phyloP scores from a whole-genome alignment of 257 asterid species.

The Scutellaria galericulata region DNA sequence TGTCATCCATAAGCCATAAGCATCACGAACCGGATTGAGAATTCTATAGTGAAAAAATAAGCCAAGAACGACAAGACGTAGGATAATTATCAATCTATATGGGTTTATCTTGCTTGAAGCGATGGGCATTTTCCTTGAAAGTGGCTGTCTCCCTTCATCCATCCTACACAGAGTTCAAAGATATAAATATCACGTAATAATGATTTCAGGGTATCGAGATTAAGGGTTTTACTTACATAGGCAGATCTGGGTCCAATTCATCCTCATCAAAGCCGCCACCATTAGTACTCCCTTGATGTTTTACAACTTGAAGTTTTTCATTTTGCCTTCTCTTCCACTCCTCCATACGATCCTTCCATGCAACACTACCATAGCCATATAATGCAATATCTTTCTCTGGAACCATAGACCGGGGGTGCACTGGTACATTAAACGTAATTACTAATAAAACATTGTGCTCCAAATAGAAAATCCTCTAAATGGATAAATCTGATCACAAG shows the following conservation, averaged over 20 bases:
- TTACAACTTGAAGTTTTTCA: conserved; percentile 67
- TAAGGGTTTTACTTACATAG: conserved; percentile 53
- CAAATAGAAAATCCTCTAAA: background rate
- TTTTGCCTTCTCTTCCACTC: conserved; percentile 82
- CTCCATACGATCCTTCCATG: conserved; percentile 95
- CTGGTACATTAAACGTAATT: conserved; percentile 42
- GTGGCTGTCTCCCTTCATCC: conserved; percentile 97
- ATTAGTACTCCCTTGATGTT: conserved; percentile 55
- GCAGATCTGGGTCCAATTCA: conserved; percentile 63
- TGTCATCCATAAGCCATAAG: conserved; percentile 84
- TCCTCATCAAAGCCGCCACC: conserved; percentile 50
- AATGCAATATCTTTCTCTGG: conserved; percentile 78
- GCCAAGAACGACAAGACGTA: conserved; percentile 80
- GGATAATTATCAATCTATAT: conserved; percentile 73
- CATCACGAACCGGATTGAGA: conserved; percentile 81
- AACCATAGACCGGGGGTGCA: conserved; percentile 78
- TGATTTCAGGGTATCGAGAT: background rate
- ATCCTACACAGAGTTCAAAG: conserved; percentile 53
- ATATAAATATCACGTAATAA: conserved; percentile 5
- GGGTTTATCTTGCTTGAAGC: conserved; percentile 89
- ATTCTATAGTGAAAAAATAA: conserved; percentile 84
- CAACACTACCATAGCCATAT: conserved; percentile 97
- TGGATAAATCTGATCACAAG: conserved; percentile 9
- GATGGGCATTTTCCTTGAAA: conserved; percentile 83
- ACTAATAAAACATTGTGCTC: background rate